These are phyloP conservation scores for Saccharomycopsis synnaedendra DNA, from an alignment of 805 yeast genomes.

Conservation along the genomic window DNA sequence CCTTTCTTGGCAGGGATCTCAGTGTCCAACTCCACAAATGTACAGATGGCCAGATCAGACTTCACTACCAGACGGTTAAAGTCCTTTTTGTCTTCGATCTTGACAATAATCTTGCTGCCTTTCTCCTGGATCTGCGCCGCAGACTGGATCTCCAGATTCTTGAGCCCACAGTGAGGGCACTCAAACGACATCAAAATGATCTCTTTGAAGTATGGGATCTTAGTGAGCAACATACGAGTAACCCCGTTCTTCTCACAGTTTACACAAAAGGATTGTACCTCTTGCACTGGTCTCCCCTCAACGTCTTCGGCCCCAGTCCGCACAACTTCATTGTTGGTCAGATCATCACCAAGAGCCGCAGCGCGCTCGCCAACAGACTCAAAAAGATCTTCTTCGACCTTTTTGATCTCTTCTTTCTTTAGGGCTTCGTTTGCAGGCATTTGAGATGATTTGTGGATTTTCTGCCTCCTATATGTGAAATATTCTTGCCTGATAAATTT, in stretches of 20 bases:
- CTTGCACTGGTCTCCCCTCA: conserved; percentile 91
- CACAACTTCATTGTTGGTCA: conserved; percentile 28
- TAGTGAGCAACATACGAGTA: conserved; percentile 74
- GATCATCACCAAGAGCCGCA: conserved; percentile 29
- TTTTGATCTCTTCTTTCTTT: not conserved
- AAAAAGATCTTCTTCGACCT: conserved; percentile 32
- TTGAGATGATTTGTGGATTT: no score
- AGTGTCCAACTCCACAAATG: conserved; percentile 73
- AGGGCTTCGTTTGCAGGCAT: no score
- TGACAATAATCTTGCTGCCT: conserved; percentile 64
- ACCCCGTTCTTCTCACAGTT: conserved; percentile 81
- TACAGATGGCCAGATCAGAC: conserved; percentile 74
- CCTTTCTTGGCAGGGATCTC: conserved; percentile 96
- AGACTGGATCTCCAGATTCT: conserved; percentile 90
- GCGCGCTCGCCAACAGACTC: conserved; percentile 53
- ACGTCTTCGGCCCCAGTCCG: conserved; percentile 74
- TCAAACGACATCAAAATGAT: conserved; percentile 88
- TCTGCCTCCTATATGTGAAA: no score
- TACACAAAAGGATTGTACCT: conserved; percentile 91
- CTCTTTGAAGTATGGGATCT: conserved; percentile 86
- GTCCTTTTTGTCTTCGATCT: conserved; percentile 58
- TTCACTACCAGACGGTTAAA: conserved; percentile 87
- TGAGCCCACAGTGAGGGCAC: conserved; percentile 90
- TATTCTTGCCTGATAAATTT: no score
- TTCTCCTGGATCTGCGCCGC: conserved; percentile 86